Evolutionary conservation across 2,329 filamentous ascomycete genomes (phyloP), one percentile per base, ranked within the genome.

Genomic region (Curvularia sp.): DNA sequence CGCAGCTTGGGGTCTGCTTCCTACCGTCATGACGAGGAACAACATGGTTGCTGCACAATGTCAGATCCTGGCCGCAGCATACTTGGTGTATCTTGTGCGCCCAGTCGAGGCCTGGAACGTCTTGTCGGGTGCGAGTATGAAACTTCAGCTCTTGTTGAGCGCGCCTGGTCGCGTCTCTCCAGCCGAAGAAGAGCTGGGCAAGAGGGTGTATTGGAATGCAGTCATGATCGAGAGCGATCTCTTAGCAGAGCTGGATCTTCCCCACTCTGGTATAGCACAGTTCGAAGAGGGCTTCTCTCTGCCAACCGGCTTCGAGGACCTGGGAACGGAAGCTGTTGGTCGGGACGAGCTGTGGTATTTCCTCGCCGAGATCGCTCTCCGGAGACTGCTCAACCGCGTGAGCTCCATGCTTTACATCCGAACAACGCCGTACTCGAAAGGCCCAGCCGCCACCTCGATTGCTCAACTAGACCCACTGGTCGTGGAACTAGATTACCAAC

Each of bases 311-410:
- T 95, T 94, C 64, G 89, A 91, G 68, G 83, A 84, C 56, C 79
- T 85, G 59, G 87, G 88, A n/a, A 87, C 88, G 55, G 86, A 88
- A 63, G 81, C 85, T 6, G 85, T 87, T 7, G 90, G 89, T 12
- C 85, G 87, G 49, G 91, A 94, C 68, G 90, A 94, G 58, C 81
- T 94, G 13, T 94, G 91, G 90, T 95, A 95, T 71, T 94, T 94
- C 67, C 80, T 94, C 30, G 91, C 91, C 38, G 91, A 94, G 70
- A 93, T 95, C 62, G 91, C 90, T 4, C 80, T 95, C 12, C 86
- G 91, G 46, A 83, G 91, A 55, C 84, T 95, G 3, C 83, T 94
- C 65, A 93, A 93, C 74, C 84, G 90, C 58, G 89, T 92, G 68
- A 92, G 88, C 78, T 89, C 92, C 72, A 86, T 92, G 68, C 89